These are phyloP conservation scores for Mucor circinelloides DNA, from an alignment of 371 early-diverging fungal species.

Conservation along the genomic window DNA sequence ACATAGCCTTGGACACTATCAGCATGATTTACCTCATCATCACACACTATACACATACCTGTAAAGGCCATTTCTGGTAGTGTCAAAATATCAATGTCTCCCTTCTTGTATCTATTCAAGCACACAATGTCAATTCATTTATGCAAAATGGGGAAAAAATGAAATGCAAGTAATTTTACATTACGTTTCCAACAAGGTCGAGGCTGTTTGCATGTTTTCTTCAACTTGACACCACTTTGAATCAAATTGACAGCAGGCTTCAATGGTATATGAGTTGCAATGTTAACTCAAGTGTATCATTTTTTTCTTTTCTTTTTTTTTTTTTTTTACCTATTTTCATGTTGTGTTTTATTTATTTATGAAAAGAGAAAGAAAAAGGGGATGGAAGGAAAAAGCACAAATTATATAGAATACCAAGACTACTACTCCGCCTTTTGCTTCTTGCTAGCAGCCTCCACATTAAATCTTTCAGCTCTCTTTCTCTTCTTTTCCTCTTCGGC, in stretches of 20 bases:
- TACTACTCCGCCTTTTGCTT: conserved; percentile 24
- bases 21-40: background rate
- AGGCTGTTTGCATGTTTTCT: conserved; percentile 35
- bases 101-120: conserved; percentile 44
- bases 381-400: background rate
- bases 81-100: conserved; percentile 66
- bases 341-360: background rate
- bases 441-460: conserved; percentile 34
- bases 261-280: background rate
- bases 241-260: conserved; percentile 54
- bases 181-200: conserved; percentile 33
- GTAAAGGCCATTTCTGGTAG: conserved; percentile 82
- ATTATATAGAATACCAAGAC: background rate
- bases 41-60: conserved; percentile 36
- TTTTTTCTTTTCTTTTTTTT: background rate
- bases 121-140: background rate
- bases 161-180: background rate
- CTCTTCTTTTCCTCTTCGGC: conserved; percentile 70
- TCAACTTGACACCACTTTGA: conserved; percentile 39
- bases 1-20: conserved; percentile 55
- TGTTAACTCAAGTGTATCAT: no score
- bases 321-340: conserved; percentile 19
- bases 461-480: conserved; percentile 67
- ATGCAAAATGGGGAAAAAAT: background rate
- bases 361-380: background rate